Evolutionary conservation across 2,329 filamentous ascomycete genomes (phyloP), one percentile per base, ranked within the genome.

Genomic region (Trichoderma cornu-damae): DNA sequence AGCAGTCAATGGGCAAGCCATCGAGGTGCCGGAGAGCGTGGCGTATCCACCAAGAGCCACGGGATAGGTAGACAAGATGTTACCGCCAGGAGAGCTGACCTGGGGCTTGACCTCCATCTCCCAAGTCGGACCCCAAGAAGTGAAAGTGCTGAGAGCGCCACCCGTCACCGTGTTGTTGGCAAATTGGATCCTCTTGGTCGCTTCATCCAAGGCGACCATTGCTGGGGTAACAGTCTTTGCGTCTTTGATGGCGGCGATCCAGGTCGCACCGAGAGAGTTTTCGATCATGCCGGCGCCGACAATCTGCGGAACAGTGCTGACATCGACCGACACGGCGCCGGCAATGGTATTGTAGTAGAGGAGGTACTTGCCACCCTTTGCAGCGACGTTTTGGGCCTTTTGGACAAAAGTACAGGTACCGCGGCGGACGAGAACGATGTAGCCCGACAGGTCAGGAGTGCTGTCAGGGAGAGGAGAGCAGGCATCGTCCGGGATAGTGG

Each of bases 111-210:
- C 68, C 44, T 79, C 76, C 61, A 82, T 72, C 64, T 86, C 82
- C 67, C 76, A 85, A 2, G 78, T 82, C 2, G 83, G 83, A 6
- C 83, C 83, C 83, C 82, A 86, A 5, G 77, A 79, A 40, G 79
- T 81, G 66, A 73, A 84, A 4, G 68, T 69, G 63, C 77, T 82
- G 32, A 79, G 65, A 44, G 75, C 79, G 6, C 83, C 83, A 1
- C 77, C 80, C 0, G 76, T 78, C 0, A 62, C 50, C 1, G 67
- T 69, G 68, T 82, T 82, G 50, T 61, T 35, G 32, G 63, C 59
- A 7, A 52, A 43, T 6, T 46, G 32, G 6, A 57, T 26, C 18
- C 47, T 65, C 24, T 67, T 60, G 16, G 47, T 28, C 2, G 74
- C 70, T 4, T 72, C 71, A 0, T 63, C 44, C 0, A 74, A 72